Percentiles rank a stretch among this genome's conserved stretches.
Evolutionary conservation across 2,329 filamentous ascomycete species (phyloP).

Genomic region (Cordyceps militaris): DNA sequence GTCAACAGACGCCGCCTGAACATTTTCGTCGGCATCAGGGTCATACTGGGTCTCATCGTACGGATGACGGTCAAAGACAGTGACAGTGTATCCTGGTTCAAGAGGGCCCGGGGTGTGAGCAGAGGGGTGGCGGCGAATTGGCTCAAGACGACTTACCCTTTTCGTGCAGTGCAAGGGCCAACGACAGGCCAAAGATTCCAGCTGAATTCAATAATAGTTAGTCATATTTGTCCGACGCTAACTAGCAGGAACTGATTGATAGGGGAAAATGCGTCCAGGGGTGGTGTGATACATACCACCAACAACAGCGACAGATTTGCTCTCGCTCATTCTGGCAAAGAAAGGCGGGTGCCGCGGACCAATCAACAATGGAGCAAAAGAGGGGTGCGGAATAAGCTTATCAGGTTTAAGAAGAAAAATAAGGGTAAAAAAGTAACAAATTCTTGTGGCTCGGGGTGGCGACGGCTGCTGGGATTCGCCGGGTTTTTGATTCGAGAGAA

Average conservation of each 20-base stretch:
- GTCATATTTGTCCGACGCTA: background rate
- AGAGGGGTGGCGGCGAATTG: background rate
- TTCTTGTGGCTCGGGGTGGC: background rate
- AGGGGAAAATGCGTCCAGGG: background rate
- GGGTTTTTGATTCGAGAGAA: slow-evolving; percentile 5
- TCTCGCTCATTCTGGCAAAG: slow-evolving; percentile 1
- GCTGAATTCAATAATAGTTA: slow-evolving; percentile 14
- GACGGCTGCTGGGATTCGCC: background rate
- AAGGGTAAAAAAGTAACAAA: slow-evolving; percentile 1
- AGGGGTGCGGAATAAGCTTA: background rate
- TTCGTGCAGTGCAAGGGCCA: slow-evolving; percentile 19
- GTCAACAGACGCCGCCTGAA: slow-evolving; percentile 21
- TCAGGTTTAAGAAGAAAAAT: background rate
- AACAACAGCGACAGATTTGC: slow-evolving; percentile 14
- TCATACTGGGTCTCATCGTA: slow-evolving; percentile 19
- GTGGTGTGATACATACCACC: slow-evolving; percentile 11
- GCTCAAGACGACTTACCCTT: slow-evolving; percentile 14
- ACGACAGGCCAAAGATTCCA: slow-evolving; percentile 21
- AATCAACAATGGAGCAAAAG: background rate
- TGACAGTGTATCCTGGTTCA: slow-evolving; percentile 13
- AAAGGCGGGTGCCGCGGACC: background rate
- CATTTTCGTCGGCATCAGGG: slow-evolving; percentile 13
- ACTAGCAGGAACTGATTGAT: background rate
- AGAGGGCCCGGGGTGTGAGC: background rate
- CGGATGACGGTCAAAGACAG: slow-evolving; percentile 19